Percentiles rank a stretch among this genome's conserved stretches.
These are phyloP conservation scores for Xylaria flabelliformis DNA, from an alignment of 495 filamentous ascomycete species.

Conservation along the genomic window DNA sequence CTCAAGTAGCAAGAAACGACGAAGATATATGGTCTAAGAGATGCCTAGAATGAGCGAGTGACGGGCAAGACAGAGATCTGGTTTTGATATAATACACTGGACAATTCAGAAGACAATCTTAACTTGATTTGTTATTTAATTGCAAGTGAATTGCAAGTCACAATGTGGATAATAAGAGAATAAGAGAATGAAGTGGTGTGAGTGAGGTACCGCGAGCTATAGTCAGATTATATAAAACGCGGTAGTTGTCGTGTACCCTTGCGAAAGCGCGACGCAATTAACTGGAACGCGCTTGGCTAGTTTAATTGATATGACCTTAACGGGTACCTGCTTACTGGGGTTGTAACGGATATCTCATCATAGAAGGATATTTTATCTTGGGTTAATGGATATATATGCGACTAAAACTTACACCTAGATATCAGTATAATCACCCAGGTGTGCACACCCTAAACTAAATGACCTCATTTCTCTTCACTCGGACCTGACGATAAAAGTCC, in stretches of 20 bases:
- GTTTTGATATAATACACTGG: background rate
- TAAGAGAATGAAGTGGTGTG: background rate
- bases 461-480: background rate
- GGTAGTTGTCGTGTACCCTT: constrained; percentile 2
- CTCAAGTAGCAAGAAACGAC: background rate
- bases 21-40: background rate
- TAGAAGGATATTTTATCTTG: background rate
- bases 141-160: background rate
- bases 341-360: background rate
- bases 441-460: background rate
- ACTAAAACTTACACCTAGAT: background rate
- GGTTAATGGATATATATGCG: background rate
- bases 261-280: constrained; percentile 19
- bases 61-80: background rate
- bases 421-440: no score
- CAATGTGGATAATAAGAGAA: background rate
- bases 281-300: constrained; percentile 6
- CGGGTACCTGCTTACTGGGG: background rate
- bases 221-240: constrained; percentile 8
- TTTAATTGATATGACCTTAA: background rate
- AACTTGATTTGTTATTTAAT: background rate
- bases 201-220: background rate
- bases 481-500: background rate
- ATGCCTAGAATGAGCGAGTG: background rate
- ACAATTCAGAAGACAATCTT: background rate